Conservation (phyloP, 169 alveolate species). For the Theileria sp. region DNA sequence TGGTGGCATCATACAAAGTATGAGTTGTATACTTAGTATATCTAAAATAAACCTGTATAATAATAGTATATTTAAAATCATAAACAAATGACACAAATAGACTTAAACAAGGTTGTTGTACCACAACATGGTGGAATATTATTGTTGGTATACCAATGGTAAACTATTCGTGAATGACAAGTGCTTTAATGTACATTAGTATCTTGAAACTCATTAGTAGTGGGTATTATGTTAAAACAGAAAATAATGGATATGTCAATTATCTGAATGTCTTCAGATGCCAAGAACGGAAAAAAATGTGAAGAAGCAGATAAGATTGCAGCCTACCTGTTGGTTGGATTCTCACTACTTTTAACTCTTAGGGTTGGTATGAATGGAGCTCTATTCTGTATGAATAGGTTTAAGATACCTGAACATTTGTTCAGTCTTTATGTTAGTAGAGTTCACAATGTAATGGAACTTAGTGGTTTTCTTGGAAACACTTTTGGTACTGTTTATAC, state of each 20-base stretch:
- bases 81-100: background rate
- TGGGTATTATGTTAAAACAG: background rate
- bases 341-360: constrained; percentile 1
- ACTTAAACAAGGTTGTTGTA: too few species aligned
- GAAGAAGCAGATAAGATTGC: background rate
- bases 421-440: constrained; percentile 7
- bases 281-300: background rate
- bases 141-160: background rate
- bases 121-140: background rate
- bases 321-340: background rate
- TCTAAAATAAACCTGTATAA: background rate
- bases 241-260: too few species aligned
- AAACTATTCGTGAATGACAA: background rate
- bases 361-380: constrained; percentile 22
- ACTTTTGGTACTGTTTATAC: background rate
- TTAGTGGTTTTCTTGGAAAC: background rate
- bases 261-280: background rate
- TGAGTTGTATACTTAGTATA: too few species aligned
- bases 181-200: background rate
- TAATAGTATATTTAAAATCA: background rate
- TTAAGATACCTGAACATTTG: constrained; percentile 8
- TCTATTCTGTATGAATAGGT: background rate
- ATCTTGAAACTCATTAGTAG: too few species aligned
- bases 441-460: constrained; percentile 11
- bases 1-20: background rate